Evolutionary conservation across 148 eudicot genomes (phyloP), one percentile per base, ranked within the genome.

Genomic region (Camellia japonica): DNA sequence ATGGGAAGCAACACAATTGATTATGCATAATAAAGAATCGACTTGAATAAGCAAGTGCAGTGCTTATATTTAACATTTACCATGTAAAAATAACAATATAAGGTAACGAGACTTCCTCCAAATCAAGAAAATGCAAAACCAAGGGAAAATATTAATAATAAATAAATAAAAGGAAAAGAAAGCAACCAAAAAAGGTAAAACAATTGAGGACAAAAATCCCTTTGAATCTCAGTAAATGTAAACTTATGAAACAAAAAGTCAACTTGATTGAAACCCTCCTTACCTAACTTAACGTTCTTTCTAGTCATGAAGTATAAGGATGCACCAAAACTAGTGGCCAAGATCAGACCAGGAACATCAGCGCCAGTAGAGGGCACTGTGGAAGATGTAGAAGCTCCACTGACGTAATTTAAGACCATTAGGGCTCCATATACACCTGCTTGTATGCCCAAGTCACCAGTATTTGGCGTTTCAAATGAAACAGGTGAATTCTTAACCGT

Each of bases 371-470:
- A 84, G 3, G 89, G 78, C 58, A 86, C 93, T 7, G 81, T 69
- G 69, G 95, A 87, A 74, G 90, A 75, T 46, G 89, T 46, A 30
- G 95, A 87, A 75, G 92, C 82, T 68, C 97, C 98, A 78, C 90
- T 94, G 68, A 90, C 89, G 81, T 93, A 94, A 67, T 90, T 94
- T 80, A 96, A 80, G 43, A 78, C 95, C 91, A 90, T 89, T 86
- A 96, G 79, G 62, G 97, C 93, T 62, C 99, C 99, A 85, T 96
- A 96, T 16, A 94, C 95, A 44, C 99, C 95, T 75, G 94, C 99
- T 85, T 93, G 95, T 46, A 96, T 66, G 59, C 99, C 98, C 81
- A 96, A 77, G 80, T 90, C 93, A 64, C 87, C 81, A 8, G 87
- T 83, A 23, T 94, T 83, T 80, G 98, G 95, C 56, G 88, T 87